A percentile compares a stretch with the other conserved stretches of the same genome.
phyloP scores from a whole-genome alignment of 2,329 filamentous ascomycete genomes.

The Verticillium albo-atrum region DNA sequence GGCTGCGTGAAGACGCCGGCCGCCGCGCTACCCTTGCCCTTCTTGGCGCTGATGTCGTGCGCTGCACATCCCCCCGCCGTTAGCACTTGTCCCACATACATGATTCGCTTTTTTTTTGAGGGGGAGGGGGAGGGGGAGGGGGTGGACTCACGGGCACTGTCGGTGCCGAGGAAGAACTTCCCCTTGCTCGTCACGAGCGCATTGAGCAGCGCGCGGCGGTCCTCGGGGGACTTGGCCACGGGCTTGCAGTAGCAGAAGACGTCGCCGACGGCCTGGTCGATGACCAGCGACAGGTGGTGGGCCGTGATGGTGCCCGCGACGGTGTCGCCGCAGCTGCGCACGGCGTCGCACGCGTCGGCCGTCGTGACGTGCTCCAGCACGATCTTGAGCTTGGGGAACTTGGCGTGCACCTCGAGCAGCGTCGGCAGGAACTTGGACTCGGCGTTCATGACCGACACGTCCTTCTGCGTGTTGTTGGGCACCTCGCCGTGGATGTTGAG shows the following conservation, averaged over 20 bases:
- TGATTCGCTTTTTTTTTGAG: neutral
- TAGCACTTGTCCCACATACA: neutral
- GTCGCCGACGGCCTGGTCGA: conserved; percentile 64
- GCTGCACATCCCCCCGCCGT: conserved; percentile 17
- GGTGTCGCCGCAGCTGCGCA: conserved; percentile 69
- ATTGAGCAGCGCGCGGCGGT: conserved; percentile 67
- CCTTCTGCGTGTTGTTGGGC: conserved; percentile 33
- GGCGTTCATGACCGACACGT: conserved; percentile 59
- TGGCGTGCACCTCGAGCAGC: conserved; percentile 64
- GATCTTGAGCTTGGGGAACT: conserved; percentile 67
- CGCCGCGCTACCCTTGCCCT: conserved; percentile 51
- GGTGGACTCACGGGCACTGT: conserved; percentile 56
- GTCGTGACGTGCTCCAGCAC: conserved; percentile 85
- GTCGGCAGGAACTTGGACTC: conserved; percentile 79
- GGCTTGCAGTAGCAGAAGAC: conserved; percentile 66
- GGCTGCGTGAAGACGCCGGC: conserved; percentile 81
- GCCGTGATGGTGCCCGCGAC: conserved; percentile 56
- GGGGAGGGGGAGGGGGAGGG: conserved; percentile 4
- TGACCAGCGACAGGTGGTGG: conserved; percentile 77
- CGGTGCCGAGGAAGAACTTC: conserved; percentile 71
- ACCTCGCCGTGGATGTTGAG: conserved; percentile 92
- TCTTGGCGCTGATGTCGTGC: conserved; percentile 56
- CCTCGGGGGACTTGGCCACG: conserved; percentile 65
- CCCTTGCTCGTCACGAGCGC: conserved; percentile 54
- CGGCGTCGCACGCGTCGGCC: conserved; percentile 72